Evolutionary conservation across 495 filamentous ascomycete genomes (phyloP).

Genomic region (Daldinia childiae): DNA sequence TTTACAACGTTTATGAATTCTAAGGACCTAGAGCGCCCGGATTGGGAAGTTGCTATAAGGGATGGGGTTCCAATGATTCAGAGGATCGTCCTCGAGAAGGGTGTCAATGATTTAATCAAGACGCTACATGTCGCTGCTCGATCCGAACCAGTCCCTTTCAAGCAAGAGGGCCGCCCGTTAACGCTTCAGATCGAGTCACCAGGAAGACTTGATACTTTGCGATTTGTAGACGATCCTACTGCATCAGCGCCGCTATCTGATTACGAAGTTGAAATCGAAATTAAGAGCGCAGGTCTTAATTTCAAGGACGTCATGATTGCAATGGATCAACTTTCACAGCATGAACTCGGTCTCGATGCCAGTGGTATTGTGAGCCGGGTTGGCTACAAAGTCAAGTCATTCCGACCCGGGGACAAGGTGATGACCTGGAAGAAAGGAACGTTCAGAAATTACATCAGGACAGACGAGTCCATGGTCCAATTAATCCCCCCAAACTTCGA

Average conservation of each 20-base stretch:
- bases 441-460: constrained; percentile 12
- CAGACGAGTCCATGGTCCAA: constrained; percentile 41
- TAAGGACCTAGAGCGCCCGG: neutral
- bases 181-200: constrained; percentile 46
- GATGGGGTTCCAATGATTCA: neutral
- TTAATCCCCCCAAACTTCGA: constrained; percentile 58
- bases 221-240: constrained; percentile 44
- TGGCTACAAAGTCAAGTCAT: constrained; percentile 27
- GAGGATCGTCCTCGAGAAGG: neutral
- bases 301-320: constrained; percentile 61
- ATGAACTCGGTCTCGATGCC: neutral
- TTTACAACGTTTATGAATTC: neutral
- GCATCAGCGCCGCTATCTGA: constrained; percentile 32
- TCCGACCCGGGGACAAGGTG: constrained; percentile 61
- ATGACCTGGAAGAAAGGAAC: constrained; percentile 31
- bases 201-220: constrained; percentile 47
- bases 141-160: neutral
- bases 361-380: neutral
- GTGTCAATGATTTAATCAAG: neutral
- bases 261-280: constrained; percentile 53
- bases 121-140: neutral
- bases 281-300: constrained; percentile 55
- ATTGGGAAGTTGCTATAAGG: neutral
- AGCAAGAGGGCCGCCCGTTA: constrained; percentile 36
- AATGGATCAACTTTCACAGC: constrained; percentile 56